Conservation (phyloP, 2,329 filamentous ascomycete genomes). For the Colletotrichum kahawae region DNA sequence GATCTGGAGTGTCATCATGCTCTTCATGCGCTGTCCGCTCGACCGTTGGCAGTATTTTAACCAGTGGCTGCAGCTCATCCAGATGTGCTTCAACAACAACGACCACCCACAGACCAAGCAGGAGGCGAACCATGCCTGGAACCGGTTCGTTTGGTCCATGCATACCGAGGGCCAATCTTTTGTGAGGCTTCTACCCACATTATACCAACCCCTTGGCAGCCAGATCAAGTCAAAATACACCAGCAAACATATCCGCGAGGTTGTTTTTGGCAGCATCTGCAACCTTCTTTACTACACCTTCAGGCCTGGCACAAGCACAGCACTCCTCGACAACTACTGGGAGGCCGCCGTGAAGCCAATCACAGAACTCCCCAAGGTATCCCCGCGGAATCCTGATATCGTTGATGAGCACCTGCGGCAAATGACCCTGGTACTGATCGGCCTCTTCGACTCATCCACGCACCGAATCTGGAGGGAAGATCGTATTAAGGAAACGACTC, state of each 20-base stretch:
- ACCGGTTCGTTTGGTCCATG: slow-evolving; percentile 78
- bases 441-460: slow-evolving; percentile 67
- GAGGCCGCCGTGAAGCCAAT: slow-evolving; percentile 71
- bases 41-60: slow-evolving; percentile 76
- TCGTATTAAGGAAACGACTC: slow-evolving; percentile 65
- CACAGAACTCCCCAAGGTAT: slow-evolving; percentile 40
- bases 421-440: slow-evolving; percentile 72
- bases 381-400: slow-evolving; percentile 38
- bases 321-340: slow-evolving; percentile 81
- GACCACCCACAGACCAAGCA: slow-evolving; percentile 69
- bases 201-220: slow-evolving; percentile 71
- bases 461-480: slow-evolving; percentile 75
- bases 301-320: slow-evolving; percentile 68
- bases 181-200: slow-evolving; percentile 53
- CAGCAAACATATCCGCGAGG: slow-evolving; percentile 61
- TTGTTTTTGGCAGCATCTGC: slow-evolving; percentile 73
- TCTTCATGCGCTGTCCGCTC: slow-evolving; percentile 73
- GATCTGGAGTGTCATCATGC: slow-evolving; percentile 84
- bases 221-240: slow-evolving; percentile 71
- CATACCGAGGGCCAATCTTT: slow-evolving; percentile 66
- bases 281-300: slow-evolving; percentile 85
- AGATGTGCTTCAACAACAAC: slow-evolving; percentile 82
- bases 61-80: slow-evolving; percentile 79
- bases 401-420: slow-evolving; percentile 59
- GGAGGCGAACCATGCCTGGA: slow-evolving; percentile 86